Percentiles rank a stretch among this genome's conserved stretches.
Conservation (phyloP, 495 filamentous ascomycete species). For the Podospora pseudocomata region DNA sequence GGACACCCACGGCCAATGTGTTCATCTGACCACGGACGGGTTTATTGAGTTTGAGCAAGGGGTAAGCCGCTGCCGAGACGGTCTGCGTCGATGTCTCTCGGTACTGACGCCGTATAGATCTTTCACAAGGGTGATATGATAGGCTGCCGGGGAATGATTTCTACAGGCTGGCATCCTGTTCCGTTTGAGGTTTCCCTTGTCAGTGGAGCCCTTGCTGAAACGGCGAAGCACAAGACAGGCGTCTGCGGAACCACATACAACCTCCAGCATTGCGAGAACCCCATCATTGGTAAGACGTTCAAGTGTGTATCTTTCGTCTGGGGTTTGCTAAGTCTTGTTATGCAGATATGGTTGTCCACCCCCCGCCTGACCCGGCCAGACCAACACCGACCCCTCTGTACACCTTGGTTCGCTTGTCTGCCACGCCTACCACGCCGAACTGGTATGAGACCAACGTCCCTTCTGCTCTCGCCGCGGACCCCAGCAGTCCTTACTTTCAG, state of each 20-base stretch:
- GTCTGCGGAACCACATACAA: conserved; percentile 41
- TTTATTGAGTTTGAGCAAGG: conserved; percentile 48
- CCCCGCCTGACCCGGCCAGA: conserved; percentile 34
- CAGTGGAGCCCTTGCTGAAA: conserved; percentile 11
- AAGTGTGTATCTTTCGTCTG: neutral
- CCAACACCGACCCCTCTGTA: conserved; percentile 34
- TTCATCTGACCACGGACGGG: conserved; percentile 41
- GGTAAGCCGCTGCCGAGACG: conserved; percentile 23
- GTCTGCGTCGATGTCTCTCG: conserved; percentile 14
- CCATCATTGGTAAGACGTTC: conserved; percentile 38
- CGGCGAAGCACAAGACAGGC: conserved; percentile 28
- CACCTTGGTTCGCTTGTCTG: conserved; percentile 44
- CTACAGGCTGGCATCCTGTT: conserved; percentile 35
- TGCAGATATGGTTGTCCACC: conserved; percentile 45
- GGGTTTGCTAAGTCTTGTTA: neutral
- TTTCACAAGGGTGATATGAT: conserved; percentile 27
- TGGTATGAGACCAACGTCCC: conserved; percentile 46
- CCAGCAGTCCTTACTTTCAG: conserved; percentile 24
- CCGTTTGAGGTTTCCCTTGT: conserved; percentile 39
- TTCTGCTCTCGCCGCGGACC: conserved; percentile 1
- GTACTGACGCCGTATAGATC: conserved; percentile 24
- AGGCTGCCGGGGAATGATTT: conserved; percentile 42
- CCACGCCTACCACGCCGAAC: conserved; percentile 40
- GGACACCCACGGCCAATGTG: conserved; percentile 39
- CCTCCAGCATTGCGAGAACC: conserved; percentile 30